Base-by-base conservation (phyloP, 2,329 filamentous ascomycete genomes). In the Plenodomus lindquistii region DNA sequence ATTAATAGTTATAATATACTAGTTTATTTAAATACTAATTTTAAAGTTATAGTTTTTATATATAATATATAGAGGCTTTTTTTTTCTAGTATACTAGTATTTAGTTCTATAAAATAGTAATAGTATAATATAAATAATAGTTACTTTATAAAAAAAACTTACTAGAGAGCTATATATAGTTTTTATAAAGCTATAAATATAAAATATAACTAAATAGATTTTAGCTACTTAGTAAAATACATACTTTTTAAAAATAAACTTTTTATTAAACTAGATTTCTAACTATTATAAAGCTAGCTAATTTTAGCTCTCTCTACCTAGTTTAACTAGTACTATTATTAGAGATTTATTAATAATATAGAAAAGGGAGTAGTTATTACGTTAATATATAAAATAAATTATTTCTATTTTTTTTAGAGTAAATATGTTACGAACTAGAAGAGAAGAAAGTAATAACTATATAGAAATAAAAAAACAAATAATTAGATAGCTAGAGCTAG, bases 401-500 rank as follows among this genome's bases (percentile, higher is more conserved):
- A 48, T 48, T 38, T 52, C 50, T 34, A 37, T 39, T 40, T 52
- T 52, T 40, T 52, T 45, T 37, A 18, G 50, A 6, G 50, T 42
- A 41, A 52, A n/a, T n/a, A n/a, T n/a, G n/a, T n/a, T n/a, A n/a
- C n/a, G n/a, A n/a, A n/a, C n/a, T n/a, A n/a, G n/a, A n/a, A n/a
- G n/a, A n/a, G n/a, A n/a, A n/a, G n/a, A n/a, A n/a, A n/a, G n/a
- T n/a, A n/a, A n/a, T n/a, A n/a, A n/a, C n/a, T n/a, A n/a, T n/a
- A n/a, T n/a, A n/a, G n/a, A n/a, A n/a, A n/a, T n/a, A n/a, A n/a
- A n/a, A n/a, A n/a, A n/a, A n/a, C n/a, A n/a, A n/a, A n/a, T n/a
- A n/a, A n/a, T n/a, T n/a, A n/a, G n/a, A n/a, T n/a, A n/a, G n/a
- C n/a, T n/a, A n/a, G n/a, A n/a, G n/a, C n/a, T n/a, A n/a, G n/a